Percentiles rank a stretch among this genome's conserved stretches.
phyloP scores from a whole-genome alignment of 306 rosid genomes.

The Rosa persica region DNA sequence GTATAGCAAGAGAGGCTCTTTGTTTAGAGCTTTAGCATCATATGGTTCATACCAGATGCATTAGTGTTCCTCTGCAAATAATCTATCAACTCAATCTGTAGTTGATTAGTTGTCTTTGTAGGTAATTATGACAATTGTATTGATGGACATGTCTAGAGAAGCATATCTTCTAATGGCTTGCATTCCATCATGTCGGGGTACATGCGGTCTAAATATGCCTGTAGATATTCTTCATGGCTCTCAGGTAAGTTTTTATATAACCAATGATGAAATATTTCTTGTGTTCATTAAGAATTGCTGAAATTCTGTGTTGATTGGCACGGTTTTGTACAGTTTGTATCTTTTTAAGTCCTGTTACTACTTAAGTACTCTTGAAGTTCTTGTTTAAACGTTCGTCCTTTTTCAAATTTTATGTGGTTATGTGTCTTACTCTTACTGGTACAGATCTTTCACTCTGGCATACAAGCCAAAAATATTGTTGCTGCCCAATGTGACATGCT shows the following conservation, averaged over 20 bases:
- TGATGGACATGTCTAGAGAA: constrained; percentile 76
- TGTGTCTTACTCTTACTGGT: constrained; percentile 4
- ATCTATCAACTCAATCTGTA: background rate
- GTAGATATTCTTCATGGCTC: constrained; percentile 86
- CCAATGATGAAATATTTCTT: background rate
- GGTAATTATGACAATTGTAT: constrained; percentile 89
- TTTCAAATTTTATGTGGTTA: constrained; percentile 10
- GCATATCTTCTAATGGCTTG: constrained; percentile 88
- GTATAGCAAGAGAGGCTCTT: no score
- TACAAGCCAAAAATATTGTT: constrained; percentile 65
- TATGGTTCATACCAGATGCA: background rate
- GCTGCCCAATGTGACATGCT: constrained; percentile 73
- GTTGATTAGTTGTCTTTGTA: constrained; percentile 37
- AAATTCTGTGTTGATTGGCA: background rate
- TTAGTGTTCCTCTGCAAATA: background rate
- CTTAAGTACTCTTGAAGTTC: background rate
- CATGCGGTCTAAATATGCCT: constrained; percentile 84
- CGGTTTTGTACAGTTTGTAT: background rate
- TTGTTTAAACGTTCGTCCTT: constrained; percentile 4
- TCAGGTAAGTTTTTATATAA: constrained; percentile 50
- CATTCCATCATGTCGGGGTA: constrained; percentile 64
- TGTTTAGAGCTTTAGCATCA: background rate
- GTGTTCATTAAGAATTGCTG: background rate
- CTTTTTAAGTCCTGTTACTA: background rate
- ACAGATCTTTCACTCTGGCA: constrained; percentile 34